Conservation (phyloP, 495 filamentous ascomycete genomes). For the Clavariopsis aquatica region DNA sequence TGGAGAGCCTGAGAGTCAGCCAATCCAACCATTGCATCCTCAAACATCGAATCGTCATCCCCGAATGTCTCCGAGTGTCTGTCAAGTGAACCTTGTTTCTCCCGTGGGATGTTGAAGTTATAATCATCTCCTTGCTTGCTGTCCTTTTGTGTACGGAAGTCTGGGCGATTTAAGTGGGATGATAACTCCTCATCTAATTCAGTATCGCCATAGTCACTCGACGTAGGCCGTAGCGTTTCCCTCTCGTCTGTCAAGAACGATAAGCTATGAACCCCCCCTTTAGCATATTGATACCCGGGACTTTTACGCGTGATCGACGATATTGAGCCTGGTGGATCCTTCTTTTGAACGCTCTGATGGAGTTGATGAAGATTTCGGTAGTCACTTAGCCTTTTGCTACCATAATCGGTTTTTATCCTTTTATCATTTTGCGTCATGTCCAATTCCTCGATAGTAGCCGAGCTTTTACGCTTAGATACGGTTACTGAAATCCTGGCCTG, state of each 20-base stretch:
- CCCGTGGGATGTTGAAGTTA: neutral
- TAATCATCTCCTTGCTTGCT: neutral
- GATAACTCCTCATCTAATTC: conserved; percentile 2
- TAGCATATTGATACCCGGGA: conserved; percentile 41
- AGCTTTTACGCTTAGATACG: conserved; percentile 39
- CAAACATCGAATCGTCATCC: conserved; percentile 38
- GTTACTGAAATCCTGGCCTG: conserved; percentile 33
- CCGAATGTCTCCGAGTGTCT: conserved; percentile 12
- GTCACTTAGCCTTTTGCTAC: conserved; percentile 38
- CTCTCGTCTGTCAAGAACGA: conserved; percentile 24
- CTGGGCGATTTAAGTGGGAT: conserved; percentile 1
- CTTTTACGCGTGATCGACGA: conserved; percentile 42
- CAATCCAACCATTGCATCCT: conserved; percentile 38
- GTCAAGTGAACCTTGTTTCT: neutral
- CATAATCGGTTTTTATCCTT: conserved; percentile 31
- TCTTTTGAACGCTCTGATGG: conserved; percentile 42
- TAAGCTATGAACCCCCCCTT: conserved; percentile 41
- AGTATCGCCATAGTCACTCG: conserved; percentile 34
- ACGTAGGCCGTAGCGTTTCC: neutral
- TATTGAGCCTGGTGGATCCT: conserved; percentile 25
- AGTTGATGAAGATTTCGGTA: conserved; percentile 44
- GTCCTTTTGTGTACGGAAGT: neutral
- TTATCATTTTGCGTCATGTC: conserved; percentile 42
- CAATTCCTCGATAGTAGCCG: conserved; percentile 38
- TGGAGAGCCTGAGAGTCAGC: conserved; percentile 36